Evolutionary conservation across 495 filamentous ascomycete genomes (phyloP).

Genomic region (Penicillium verhagenii): DNA sequence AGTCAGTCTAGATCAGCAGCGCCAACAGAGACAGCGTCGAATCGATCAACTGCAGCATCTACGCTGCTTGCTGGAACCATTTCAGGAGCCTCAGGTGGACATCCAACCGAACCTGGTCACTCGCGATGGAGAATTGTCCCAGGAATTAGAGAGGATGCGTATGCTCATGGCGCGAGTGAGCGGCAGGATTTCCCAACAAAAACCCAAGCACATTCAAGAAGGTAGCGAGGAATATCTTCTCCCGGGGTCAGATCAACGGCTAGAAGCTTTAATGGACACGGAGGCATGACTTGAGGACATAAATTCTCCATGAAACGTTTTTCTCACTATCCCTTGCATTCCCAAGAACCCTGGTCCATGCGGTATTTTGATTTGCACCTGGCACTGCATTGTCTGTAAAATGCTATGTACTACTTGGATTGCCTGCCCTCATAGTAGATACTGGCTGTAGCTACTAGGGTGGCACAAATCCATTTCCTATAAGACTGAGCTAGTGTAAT

Average conservation of each 20-base stretch:
- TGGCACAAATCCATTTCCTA: neutral
- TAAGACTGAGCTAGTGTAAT: slow-evolving; percentile 2
- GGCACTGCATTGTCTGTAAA: slow-evolving; percentile 4
- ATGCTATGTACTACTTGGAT: neutral
- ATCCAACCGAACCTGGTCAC: slow-evolving; percentile 79
- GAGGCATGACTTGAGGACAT: slow-evolving; percentile 30
- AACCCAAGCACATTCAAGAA: slow-evolving; percentile 17
- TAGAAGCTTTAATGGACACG: slow-evolving; percentile 36
- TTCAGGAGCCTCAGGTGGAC: slow-evolving; percentile 50
- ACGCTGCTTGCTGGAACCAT: slow-evolving; percentile 57
- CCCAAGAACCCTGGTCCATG: slow-evolving; percentile 11
- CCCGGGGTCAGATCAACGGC: slow-evolving; percentile 32
- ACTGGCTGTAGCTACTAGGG: neutral
- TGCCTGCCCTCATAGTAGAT: neutral
- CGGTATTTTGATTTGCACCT: slow-evolving; percentile 1
- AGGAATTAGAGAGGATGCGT: slow-evolving; percentile 74
- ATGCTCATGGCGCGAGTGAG: slow-evolving; percentile 71
- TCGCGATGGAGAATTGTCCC: slow-evolving; percentile 67
- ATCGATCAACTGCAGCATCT: slow-evolving; percentile 58
- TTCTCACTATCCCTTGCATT: neutral
- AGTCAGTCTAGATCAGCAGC: slow-evolving; percentile 48
- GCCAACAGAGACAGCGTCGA: slow-evolving; percentile 52
- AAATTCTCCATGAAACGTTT: slow-evolving; percentile 6
- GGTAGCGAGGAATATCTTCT: slow-evolving; percentile 22
- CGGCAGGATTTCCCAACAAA: slow-evolving; percentile 52